These are phyloP conservation scores for Monascus ruber DNA, from an alignment of 2,329 filamentous ascomycete species.

Conservation along the genomic window DNA sequence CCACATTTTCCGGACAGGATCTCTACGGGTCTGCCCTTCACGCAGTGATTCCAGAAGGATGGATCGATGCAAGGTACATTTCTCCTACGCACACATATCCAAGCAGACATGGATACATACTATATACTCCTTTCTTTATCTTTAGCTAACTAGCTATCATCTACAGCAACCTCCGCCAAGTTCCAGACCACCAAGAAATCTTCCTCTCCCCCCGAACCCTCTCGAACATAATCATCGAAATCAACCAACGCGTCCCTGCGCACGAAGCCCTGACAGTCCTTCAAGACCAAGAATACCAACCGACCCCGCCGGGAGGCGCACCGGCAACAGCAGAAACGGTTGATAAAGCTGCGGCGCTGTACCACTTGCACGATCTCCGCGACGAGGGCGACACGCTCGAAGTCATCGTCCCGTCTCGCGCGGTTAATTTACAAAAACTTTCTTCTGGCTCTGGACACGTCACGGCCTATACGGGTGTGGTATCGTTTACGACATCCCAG, in stretches of 20 bases:
- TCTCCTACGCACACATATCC: neutral
- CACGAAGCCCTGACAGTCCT: slow-evolving; percentile 14
- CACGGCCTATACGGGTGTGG: slow-evolving; percentile 18
- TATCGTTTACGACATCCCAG: slow-evolving; percentile 13
- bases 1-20: slow-evolving; percentile 13
- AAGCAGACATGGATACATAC: neutral
- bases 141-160: slow-evolving; percentile 2
- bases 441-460: slow-evolving; percentile 5
- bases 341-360: slow-evolving; percentile 54
- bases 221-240: slow-evolving; percentile 80
- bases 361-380: slow-evolving; percentile 58
- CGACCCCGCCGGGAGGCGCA: slow-evolving; percentile 19
- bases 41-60: slow-evolving; percentile 20
- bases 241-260: slow-evolving; percentile 62
- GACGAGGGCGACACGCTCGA: slow-evolving; percentile 53
- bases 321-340: slow-evolving; percentile 50
- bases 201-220: slow-evolving; percentile 76
- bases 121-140: neutral
- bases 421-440: slow-evolving; percentile 44
- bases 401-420: slow-evolving; percentile 55
- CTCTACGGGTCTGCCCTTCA: slow-evolving; percentile 27
- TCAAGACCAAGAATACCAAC: slow-evolving; percentile 9
- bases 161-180: slow-evolving; percentile 23
- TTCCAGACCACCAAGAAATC: slow-evolving; percentile 66
- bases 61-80: slow-evolving; percentile 27